These are phyloP conservation scores for Monosporascus ibericus DNA, from an alignment of 2,329 filamentous ascomycete genomes.

Conservation along the genomic window DNA sequence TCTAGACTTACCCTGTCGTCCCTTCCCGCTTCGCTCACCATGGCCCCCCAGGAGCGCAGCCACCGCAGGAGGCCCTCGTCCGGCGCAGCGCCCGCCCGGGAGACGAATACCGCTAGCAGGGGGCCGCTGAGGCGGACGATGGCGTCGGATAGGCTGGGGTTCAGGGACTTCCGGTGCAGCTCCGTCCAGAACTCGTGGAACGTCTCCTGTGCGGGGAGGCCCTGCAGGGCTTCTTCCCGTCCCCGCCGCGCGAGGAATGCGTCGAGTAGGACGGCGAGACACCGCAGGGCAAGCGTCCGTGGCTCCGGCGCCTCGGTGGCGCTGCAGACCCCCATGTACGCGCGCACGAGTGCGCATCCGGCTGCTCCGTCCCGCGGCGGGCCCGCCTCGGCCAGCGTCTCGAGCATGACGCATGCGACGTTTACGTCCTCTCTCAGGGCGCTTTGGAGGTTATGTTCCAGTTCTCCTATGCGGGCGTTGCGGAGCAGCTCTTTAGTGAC, in stretches of 20 bases:
- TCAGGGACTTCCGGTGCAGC: constrained; percentile 33
- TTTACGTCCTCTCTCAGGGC: constrained; percentile 34
- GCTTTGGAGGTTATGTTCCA: constrained; percentile 27
- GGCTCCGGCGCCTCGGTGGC: constrained; percentile 35
- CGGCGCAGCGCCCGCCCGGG: constrained; percentile 6
- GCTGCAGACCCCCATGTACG: constrained; percentile 38
- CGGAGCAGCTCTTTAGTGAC: constrained; percentile 28
- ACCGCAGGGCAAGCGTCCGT: constrained; percentile 40
- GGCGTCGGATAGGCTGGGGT: constrained; percentile 43
- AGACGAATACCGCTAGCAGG: constrained; percentile 30
- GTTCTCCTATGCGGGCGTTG: constrained; percentile 4
- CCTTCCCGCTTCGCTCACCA: constrained; percentile 42
- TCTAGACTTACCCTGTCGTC: constrained; percentile 40
- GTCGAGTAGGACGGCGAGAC: constrained; percentile 42
- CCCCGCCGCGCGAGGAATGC: constrained; percentile 23
- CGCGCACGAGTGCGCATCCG: constrained; percentile 28
- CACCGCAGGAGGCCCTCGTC: constrained; percentile 12
- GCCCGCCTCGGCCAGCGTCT: constrained; percentile 26
- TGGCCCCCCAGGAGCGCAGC: constrained; percentile 38
- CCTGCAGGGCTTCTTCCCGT: constrained; percentile 9
- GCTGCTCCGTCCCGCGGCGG: constrained; percentile 16
- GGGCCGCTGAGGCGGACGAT: constrained; percentile 42
- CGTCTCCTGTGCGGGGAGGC: constrained; percentile 26
- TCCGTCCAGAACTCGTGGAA: constrained; percentile 36
- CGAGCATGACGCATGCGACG: constrained; percentile 34